phyloP scores from a whole-genome alignment of 2,329 filamentous ascomycete genomes.

The Mariannaea elegans region DNA sequence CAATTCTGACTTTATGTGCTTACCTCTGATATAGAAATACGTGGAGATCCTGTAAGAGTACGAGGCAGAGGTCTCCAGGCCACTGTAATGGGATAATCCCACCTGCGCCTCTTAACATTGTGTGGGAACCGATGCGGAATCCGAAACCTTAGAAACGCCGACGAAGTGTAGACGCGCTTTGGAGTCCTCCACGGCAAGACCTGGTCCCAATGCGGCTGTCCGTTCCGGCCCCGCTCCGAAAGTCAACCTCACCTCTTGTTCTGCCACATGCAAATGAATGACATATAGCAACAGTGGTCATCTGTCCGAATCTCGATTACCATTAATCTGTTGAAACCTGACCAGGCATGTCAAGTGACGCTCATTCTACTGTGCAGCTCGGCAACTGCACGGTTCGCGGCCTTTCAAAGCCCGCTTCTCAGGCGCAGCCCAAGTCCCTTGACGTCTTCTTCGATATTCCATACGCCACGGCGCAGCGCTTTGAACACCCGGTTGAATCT shows the following conservation, averaged over 20 bases:
- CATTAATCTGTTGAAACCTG: neutral
- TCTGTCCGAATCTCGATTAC: too few relatives aligned
- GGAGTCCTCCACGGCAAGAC: neutral
- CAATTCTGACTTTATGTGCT: neutral
- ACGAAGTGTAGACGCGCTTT: too few relatives aligned
- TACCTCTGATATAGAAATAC: neutral
- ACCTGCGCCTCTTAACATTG: too few relatives aligned
- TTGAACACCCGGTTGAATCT: constrained; percentile 47
- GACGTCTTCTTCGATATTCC: constrained; percentile 61
- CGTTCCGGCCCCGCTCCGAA: constrained; percentile 16
- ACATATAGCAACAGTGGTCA: neutral
- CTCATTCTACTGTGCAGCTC: constrained; percentile 25
- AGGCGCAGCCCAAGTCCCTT: constrained; percentile 50
- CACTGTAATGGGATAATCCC: too few relatives aligned
- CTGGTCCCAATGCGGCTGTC: neutral
- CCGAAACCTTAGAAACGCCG: too few relatives aligned
- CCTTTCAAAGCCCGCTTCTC: constrained; percentile 30
- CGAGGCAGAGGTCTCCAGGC: too few relatives aligned
- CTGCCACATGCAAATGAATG: neutral
- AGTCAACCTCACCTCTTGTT: neutral
- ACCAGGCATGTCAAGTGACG: neutral
- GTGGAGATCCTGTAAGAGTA: too few relatives aligned
- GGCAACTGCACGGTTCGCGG: constrained; percentile 38
- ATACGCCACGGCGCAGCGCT: constrained; percentile 59
- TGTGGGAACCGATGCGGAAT: too few relatives aligned